These are phyloP conservation scores for Porogramme epimiltina DNA, from an alignment of 1,284 basidiomycete species.

Conservation along the genomic window DNA sequence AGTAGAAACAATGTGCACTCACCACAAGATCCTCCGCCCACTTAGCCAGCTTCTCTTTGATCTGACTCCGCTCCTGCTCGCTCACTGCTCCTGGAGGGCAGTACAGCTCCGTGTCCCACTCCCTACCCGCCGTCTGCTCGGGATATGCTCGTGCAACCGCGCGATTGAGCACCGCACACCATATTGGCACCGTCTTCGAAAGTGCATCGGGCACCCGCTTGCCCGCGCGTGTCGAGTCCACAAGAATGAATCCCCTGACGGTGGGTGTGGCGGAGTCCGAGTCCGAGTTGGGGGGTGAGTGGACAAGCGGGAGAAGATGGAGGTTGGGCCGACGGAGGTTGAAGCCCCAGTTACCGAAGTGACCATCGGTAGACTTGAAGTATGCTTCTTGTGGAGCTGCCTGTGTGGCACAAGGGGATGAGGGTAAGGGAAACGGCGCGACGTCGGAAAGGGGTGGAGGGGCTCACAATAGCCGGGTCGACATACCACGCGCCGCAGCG, in stretches of 20 bases:
- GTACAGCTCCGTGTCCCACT: conserved; percentile 60
- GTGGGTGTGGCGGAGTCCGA: background rate
- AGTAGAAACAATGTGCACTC: conserved; percentile 18
- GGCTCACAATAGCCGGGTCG: conserved; percentile 62
- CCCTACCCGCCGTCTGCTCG: conserved; percentile 20
- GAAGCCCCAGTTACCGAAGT: conserved; percentile 86
- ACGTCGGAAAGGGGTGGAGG: background rate
- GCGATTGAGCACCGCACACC: conserved; percentile 92
- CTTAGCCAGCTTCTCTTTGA: conserved; percentile 56
- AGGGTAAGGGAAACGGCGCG: background rate
- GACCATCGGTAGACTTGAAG: conserved; percentile 98
- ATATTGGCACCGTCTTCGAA: conserved; percentile 93
- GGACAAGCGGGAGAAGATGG: conserved; percentile 57
- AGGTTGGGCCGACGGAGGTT: conserved; percentile 87
- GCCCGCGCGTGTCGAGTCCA: conserved; percentile 92
- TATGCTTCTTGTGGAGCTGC: conserved; percentile 55
- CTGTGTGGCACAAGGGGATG: conserved; percentile 13
- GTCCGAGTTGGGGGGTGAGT: too few species aligned
- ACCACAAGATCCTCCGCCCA: conserved; percentile 72
- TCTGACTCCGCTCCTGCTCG: conserved; percentile 75
- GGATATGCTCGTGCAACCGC: conserved; percentile 44
- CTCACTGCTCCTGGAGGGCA: conserved; percentile 69
- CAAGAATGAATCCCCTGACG: conserved; percentile 71
- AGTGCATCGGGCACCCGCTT: conserved; percentile 95
- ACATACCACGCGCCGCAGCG: conserved; percentile 96